Evolutionary conservation across 2,329 filamentous ascomycete genomes (phyloP).

Genomic region (Calycina herbarum): DNA sequence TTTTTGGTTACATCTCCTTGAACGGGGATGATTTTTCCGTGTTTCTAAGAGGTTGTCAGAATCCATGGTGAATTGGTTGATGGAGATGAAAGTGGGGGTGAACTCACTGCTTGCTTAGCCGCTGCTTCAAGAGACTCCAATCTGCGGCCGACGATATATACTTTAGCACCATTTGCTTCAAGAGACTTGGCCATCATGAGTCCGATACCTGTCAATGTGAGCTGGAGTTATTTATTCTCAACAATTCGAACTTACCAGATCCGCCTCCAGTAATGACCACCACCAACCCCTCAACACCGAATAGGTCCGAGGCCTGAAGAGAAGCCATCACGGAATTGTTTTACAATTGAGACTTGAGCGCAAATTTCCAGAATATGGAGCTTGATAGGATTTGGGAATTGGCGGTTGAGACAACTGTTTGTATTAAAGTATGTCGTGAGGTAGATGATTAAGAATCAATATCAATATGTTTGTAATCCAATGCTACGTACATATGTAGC

Average conservation of each 20-base stretch:
- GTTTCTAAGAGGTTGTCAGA: neutral
- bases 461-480: no score
- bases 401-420: neutral
- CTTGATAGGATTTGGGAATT: neutral
- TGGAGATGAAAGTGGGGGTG: neutral
- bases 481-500: no score
- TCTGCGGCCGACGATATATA: slow-evolving; percentile 20
- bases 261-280: slow-evolving; percentile 46
- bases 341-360: neutral
- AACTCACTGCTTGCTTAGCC: slow-evolving; percentile 13
- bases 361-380: neutral
- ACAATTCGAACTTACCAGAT: slow-evolving; percentile 32
- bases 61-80: neutral
- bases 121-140: slow-evolving; percentile 11
- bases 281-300: slow-evolving; percentile 45
- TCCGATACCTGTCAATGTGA: slow-evolving; percentile 37
- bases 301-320: slow-evolving; percentile 40
- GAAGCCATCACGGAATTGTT: slow-evolving; percentile 11
- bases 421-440: neutral
- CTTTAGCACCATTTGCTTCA: slow-evolving; percentile 20
- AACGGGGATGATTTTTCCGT: slow-evolving; percentile 46
- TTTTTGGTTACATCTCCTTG: slow-evolving; percentile 63
- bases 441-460: no score
- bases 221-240: neutral
- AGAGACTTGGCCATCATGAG: slow-evolving; percentile 41